Base-by-base conservation (phyloP, 2,329 filamentous ascomycete species). In the Aspergillus oerlinghausenensis region DNA sequence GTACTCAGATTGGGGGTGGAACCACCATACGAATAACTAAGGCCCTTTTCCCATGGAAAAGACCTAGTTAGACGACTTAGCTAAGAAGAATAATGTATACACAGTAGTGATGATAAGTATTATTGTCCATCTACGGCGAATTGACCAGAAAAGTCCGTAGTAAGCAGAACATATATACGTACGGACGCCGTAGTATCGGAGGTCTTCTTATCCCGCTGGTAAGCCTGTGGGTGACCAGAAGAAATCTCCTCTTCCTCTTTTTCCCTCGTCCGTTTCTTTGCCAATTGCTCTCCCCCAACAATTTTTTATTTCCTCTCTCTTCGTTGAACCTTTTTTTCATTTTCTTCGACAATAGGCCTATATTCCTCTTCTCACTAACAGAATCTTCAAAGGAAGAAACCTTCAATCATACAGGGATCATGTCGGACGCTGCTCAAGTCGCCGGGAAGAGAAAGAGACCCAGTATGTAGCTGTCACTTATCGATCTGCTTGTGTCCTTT, bases 371-470 rank as follows among this genome's bases (percentile, higher is more conserved):
- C 8, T 45, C 14, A 14, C 32, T 3, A 38, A 7, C 14, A 38
- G 32, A 38, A 38, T 17, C 32, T 6, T 38, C 32, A 7, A 38
- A 17, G 32, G 32, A 17, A 38, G 32, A 38, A 38, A 47, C 42
- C 51, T 35, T 29, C n/a, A 42, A 29, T 54, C 53, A 54, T 42
- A 45, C 42, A 23, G 19, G 40, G 63, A 68, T 52, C 57, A 74
- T 74, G 71, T 73, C 71, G 14, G 69, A 72, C 45, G 49, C 60
- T 53, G 58, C 63, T 55, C 67, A 71, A 62, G 58, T 58, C 5
- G 69, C 70, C 40, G 72, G 72, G 42, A 74, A 74, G 64, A 68
- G 72, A 65, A 74, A 74, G 64, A 65, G 72, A 59, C 69, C 72
- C 60, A 72, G 72, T 74, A 70, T 62, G 72, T 74, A 51, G 11